Evolutionary conservation across 257 asterid species (phyloP), one percentile per base, ranked within the genome.

Genomic region (Craterostigma plantagineum): DNA sequence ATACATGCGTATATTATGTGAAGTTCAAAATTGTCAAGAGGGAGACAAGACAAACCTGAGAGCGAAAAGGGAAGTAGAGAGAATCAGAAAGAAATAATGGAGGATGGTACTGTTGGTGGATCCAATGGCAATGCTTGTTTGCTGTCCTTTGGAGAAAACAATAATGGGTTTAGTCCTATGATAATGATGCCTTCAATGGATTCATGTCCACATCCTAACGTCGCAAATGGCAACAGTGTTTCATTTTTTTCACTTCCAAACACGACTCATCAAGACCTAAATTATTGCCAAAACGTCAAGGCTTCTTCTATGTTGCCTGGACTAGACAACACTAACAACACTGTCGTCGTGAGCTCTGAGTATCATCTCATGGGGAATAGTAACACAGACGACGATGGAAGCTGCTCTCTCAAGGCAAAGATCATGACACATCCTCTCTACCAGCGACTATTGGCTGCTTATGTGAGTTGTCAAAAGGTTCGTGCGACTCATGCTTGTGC

Each of bases 361-460:
- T 63, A 72, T 63, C 79, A 76, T 70, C 69, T 73, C 48, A 69
- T 76, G 84, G 91, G n/a, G n/a, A n/a, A n/a, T n/a, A n/a, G n/a
- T n/a, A n/a, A 79, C 8, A 27, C 0, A 40, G 10, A n/a, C 34
- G 61, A 55, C 45, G 58, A 55, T 17, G 70, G 43, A 10, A 35
- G 47, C 49, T 53, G 65, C 54, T 43, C 81, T 10, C 62, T 69
- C 5, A 82, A 68, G 75, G 74, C 92, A 0, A 87, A 82, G 63
- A 87, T 87, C 65, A 68, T 87, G 79, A 65, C 91, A 43, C 98
- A 87, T 63, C 98, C 98, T 41, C 80, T 67, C 63, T 87, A 82
- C 73, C 73, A 62, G 27, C 84, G 95, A 14, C 95, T 87, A 50
- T 50, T 87, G 61, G 63, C 93, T 43, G 78, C 93, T 12, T 87